These are phyloP conservation scores for Pulchroboletus neoregius DNA, from an alignment of 1,284 basidiomycete genomes.

Conservation along the genomic window DNA sequence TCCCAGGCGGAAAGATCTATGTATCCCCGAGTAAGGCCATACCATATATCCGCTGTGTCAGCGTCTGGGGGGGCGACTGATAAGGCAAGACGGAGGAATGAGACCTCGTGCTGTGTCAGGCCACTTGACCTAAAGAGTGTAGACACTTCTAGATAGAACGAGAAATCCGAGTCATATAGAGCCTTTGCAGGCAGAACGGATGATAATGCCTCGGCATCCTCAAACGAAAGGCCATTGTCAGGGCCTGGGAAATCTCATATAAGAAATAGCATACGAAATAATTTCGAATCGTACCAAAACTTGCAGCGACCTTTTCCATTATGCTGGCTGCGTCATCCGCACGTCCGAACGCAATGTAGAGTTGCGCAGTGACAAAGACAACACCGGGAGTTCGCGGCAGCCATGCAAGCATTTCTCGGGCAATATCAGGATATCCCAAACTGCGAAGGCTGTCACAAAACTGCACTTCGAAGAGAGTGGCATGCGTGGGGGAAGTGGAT, in stretches of 20 bases:
- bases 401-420: conserved; percentile 65
- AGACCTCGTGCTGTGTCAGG: conserved; percentile 59
- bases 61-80: conserved; percentile 53
- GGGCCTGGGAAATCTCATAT: conserved; percentile 39
- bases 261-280: conserved; percentile 6
- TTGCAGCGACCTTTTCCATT: conserved; percentile 74
- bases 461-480: conserved; percentile 62
- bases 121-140: conserved; percentile 63
- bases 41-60: conserved; percentile 70
- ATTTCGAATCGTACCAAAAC: conserved; percentile 54
- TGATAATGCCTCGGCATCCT: conserved; percentile 62
- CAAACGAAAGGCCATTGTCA: conserved; percentile 48
- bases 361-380: conserved; percentile 67
- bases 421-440: conserved; percentile 61
- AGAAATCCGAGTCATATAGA: conserved; percentile 57
- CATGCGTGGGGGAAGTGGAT: conserved; percentile 59
- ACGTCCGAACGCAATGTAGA: conserved; percentile 67
- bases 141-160: conserved; percentile 77
- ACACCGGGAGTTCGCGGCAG: conserved; percentile 74
- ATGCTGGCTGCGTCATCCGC: conserved; percentile 69
- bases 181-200: conserved; percentile 58
- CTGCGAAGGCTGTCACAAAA: conserved; percentile 68
- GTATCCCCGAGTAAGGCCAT: conserved; percentile 72
- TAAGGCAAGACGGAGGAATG: conserved; percentile 75
- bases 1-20: conserved; percentile 74